A percentile compares a stretch with the other conserved stretches of the same genome.
Evolutionary conservation across 2,329 filamentous ascomycete genomes (phyloP).

Genomic region (Bisporella sp.): DNA sequence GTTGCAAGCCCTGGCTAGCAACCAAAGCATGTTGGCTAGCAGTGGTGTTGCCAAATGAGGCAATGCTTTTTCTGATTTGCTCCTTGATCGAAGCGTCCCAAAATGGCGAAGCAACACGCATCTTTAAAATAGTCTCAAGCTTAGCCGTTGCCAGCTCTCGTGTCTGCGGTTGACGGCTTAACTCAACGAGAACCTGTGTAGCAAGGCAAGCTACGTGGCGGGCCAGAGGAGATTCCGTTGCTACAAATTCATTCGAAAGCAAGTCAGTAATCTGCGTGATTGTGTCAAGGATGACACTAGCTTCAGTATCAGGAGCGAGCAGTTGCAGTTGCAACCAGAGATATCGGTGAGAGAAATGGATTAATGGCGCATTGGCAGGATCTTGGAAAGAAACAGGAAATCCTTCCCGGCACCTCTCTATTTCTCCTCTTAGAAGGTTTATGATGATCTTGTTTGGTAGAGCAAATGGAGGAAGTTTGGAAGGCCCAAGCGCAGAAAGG

Average conservation of each 20-base stretch:
- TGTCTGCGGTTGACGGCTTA: slow-evolving; percentile 47
- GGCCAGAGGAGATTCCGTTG: slow-evolving; percentile 52
- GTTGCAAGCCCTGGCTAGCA: slow-evolving; percentile 40
- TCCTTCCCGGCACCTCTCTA: slow-evolving; percentile 60
- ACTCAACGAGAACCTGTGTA: slow-evolving; percentile 52
- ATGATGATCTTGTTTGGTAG: slow-evolving; percentile 37
- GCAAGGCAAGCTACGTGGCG: slow-evolving; percentile 59
- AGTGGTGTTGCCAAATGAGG: not conserved
- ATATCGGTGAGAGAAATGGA: slow-evolving; percentile 66
- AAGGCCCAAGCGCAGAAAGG: slow-evolving; percentile 38
- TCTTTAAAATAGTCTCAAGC: slow-evolving; percentile 50
- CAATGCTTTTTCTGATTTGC: slow-evolving; percentile 31
- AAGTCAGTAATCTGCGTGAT: slow-evolving; percentile 52
- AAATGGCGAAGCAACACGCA: slow-evolving; percentile 38
- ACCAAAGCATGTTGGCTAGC: slow-evolving; percentile 15
- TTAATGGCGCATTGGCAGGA: slow-evolving; percentile 40
- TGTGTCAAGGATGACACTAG: slow-evolving; percentile 48
- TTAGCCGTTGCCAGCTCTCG: slow-evolving; percentile 49
- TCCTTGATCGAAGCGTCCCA: slow-evolving; percentile 53
- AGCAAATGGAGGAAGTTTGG: slow-evolving; percentile 35
- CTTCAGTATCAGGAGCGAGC: slow-evolving; percentile 43
- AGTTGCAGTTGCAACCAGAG: slow-evolving; percentile 55
- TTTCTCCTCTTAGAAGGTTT: slow-evolving; percentile 45
- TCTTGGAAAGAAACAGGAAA: slow-evolving; percentile 51
- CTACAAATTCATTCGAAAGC: slow-evolving; percentile 45